Evolutionary conservation across 805 yeast species (phyloP), one percentile per base, ranked within the genome.

Genomic region (Candida oleophila): DNA sequence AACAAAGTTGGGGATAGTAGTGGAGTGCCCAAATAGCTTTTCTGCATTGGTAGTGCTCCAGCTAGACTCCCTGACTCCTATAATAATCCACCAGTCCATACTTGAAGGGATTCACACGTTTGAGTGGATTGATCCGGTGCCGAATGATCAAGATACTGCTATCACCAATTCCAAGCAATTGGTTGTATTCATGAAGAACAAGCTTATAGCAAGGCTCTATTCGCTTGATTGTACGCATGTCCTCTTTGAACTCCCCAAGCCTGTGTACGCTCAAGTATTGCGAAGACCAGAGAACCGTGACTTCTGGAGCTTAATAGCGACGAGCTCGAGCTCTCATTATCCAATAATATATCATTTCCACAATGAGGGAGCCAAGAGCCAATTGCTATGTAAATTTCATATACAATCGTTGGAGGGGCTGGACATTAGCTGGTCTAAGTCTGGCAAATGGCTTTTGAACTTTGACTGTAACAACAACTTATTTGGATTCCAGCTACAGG

Each of bases 171-270:
- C 64, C 30, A 62, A 60, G 32, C 74, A 71, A 48, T 37, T 72
- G 19, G 59, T 63, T 3, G 52, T 71, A 3, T 69, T 60, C 48
- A 57, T 71, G 9, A 55, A 55, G 22, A 45, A 53, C 20, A 43
- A 53, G 19, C 54, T 71, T 9, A 60, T 61, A 28, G 57, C 60
- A 12, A 65, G 64, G 40, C 55, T 71, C 9, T 72, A 68, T 48
- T 71, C 76, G 1, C 48, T 72, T 2, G 70, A 69, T 47, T 64
- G 71, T 45, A 59, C 69, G 0, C 64, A 61, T 36, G 48, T 66
- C 11, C 47, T 68, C 4, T 57, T 64, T 46, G 64, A 64, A 7
- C 49, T 72, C 1, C 56, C 65, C 28, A 68, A 68, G 46, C 77
- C 77, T 1, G 43, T 59, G 1, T 40, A 52, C 5, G 49, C 45